A percentile compares a stretch with the other conserved stretches of the same genome.
phyloP scores from a whole-genome alignment of 805 yeast genomes.

The Zygotorulaspora florentina region DNA sequence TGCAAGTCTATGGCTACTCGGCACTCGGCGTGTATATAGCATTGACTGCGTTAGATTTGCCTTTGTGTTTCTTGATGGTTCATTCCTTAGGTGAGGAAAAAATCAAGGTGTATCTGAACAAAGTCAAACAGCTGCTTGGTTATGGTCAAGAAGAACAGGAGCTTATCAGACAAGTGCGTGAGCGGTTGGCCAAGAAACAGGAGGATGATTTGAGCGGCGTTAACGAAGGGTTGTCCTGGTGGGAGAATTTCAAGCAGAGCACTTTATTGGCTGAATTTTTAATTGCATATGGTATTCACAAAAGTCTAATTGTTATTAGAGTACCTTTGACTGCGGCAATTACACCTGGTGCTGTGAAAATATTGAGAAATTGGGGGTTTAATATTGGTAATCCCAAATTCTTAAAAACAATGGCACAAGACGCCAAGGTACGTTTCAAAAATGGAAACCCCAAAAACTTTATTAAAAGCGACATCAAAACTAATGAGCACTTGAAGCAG shows the following conservation, averaged over 20 bases:
- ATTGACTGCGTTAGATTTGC: slow-evolving; percentile 72
- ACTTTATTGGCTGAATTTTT: slow-evolving; percentile 77
- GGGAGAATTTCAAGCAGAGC: slow-evolving; percentile 30
- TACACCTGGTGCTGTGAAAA: slow-evolving; percentile 71
- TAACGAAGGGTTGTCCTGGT: slow-evolving; percentile 18
- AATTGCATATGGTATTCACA: slow-evolving; percentile 91
- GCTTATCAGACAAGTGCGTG: slow-evolving; percentile 35
- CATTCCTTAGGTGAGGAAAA: slow-evolving; percentile 85
- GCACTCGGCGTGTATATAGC: slow-evolving; percentile 82
- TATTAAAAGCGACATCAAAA: slow-evolving; percentile 41
- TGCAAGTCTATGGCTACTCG: slow-evolving; percentile 85
- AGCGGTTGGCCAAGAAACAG: slow-evolving; percentile 26
- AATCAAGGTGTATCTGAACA: slow-evolving; percentile 62
- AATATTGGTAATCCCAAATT: slow-evolving; percentile 43
- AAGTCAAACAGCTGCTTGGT: slow-evolving; percentile 59
- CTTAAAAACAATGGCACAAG: slow-evolving; percentile 40
- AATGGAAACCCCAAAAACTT: slow-evolving; percentile 35
- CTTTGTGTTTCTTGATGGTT: slow-evolving; percentile 75
- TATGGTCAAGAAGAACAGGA: slow-evolving; percentile 48
- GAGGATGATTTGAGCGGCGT: slow-evolving; percentile 18
- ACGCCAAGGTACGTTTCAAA: slow-evolving; percentile 32
- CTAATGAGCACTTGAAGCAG: slow-evolving; percentile 43
- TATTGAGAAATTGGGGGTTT: slow-evolving; percentile 73
- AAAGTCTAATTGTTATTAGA: slow-evolving; percentile 75
- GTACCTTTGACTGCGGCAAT: slow-evolving; percentile 89